phyloP scores from a whole-genome alignment of 1,139 yeast genomes.

The Saccharomyces hybrid region DNA sequence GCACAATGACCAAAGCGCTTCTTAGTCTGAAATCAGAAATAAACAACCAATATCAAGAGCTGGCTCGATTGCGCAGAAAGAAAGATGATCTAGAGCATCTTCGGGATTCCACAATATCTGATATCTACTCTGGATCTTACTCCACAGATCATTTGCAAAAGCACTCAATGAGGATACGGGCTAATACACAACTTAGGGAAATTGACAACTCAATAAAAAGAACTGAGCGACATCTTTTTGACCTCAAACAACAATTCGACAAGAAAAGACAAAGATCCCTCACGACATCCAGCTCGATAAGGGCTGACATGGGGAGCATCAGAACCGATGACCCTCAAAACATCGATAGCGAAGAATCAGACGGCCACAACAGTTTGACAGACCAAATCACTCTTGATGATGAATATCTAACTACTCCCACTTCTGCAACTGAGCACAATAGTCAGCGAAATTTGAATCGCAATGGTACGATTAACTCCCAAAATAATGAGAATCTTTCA shows the following conservation, averaged over 20 bases:
- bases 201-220: slow-evolving; percentile 25
- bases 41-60: slow-evolving; percentile 20
- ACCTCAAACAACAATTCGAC: slow-evolving; percentile 22
- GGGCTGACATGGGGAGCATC: slow-evolving; percentile 1
- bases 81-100: slow-evolving; percentile 24
- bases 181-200: slow-evolving; percentile 30
- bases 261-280: slow-evolving; percentile 5
- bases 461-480: background rate
- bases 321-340: slow-evolving; percentile 2
- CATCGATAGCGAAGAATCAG: background rate
- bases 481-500: background rate
- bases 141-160: slow-evolving; percentile 32
- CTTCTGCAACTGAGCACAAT: background rate
- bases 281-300: background rate
- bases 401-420: background rate
- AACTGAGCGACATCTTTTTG: slow-evolving; percentile 22
- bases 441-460: background rate
- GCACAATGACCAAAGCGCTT: slow-evolving; percentile 20
- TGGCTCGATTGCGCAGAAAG: slow-evolving; percentile 18
- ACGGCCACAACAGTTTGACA: background rate
- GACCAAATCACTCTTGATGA: background rate
- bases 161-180: slow-evolving; percentile 29
- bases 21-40: slow-evolving; percentile 19
- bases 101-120: slow-evolving; percentile 24
- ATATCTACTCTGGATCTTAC: slow-evolving; percentile 30